Conservation (phyloP, 495 filamentous ascomycete genomes). For the Corynascus novoguineensis region DNA sequence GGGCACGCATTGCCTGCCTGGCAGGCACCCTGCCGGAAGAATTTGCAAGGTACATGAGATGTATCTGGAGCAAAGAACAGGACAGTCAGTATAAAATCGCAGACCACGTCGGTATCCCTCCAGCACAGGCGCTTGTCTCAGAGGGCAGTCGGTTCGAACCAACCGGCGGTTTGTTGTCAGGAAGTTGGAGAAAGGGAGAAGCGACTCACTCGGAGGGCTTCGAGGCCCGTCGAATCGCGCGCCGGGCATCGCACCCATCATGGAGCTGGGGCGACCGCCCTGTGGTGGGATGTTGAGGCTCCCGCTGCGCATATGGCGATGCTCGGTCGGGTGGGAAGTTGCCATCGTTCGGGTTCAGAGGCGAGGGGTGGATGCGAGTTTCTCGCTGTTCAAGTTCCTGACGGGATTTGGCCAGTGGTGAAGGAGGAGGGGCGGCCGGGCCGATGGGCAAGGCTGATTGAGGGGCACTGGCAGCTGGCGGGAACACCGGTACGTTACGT, state of each 20-base stretch:
- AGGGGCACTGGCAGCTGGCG: no score
- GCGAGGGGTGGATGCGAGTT: not conserved
- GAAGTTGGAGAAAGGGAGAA: not conserved
- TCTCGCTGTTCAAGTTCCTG: not conserved
- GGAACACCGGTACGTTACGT: no score
- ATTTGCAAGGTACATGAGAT: constrained; percentile 98
- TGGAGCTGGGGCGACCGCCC: constrained; percentile 24
- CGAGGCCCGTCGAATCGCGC: constrained; percentile 60
- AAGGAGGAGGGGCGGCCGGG: not conserved
- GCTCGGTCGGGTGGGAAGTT: constrained; percentile 39
- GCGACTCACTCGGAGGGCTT: constrained; percentile 73
- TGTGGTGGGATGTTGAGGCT: constrained; percentile 48
- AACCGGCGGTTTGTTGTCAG: not conserved
- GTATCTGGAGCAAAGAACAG: constrained; percentile 59
- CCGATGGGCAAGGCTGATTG: constrained; percentile 6
- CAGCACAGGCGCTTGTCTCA: not conserved
- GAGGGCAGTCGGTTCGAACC: not conserved
- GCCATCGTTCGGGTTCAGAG: constrained; percentile 16
- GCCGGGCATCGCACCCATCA: constrained; percentile 40
- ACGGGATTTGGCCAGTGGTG: not conserved
- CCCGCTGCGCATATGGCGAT: constrained; percentile 49
- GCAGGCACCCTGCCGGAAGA: constrained; percentile 92
- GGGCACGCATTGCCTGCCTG: constrained; percentile 95
- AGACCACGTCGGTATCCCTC: not conserved
- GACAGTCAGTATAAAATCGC: constrained; percentile 14